phyloP scores from a whole-genome alignment of 2,329 filamentous ascomycete genomes.

The Chaetomium olivaceum region DNA sequence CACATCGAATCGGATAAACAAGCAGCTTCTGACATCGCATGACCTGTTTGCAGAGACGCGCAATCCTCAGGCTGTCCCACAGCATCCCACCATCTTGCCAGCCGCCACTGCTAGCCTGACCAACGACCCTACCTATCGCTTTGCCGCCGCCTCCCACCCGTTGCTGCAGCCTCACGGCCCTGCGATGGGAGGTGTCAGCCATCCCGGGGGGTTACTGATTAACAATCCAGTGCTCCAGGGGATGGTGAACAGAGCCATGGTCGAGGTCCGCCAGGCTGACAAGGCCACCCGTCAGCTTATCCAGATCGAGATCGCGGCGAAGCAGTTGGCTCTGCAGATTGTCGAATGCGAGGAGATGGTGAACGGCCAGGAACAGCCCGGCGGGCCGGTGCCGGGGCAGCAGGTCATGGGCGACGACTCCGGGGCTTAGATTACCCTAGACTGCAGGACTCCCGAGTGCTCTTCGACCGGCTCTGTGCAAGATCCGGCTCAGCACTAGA shows the following conservation, averaged over 20 bases:
- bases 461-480: not conserved
- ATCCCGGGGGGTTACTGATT: conserved; percentile 29
- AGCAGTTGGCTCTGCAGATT: conserved; percentile 56
- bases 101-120: conserved; percentile 22
- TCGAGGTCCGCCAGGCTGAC: conserved; percentile 47
- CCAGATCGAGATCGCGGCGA: conserved; percentile 55
- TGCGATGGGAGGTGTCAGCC: conserved; percentile 24
- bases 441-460: not conserved
- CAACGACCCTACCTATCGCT: conserved; percentile 28
- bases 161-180: conserved; percentile 22
- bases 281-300: conserved; percentile 49
- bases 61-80: conserved; percentile 40
- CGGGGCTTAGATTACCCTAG: conserved; percentile 23
- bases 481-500: not conserved
- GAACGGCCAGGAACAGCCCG: conserved; percentile 32
- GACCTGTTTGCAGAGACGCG: conserved; percentile 45
- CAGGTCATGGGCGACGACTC: conserved; percentile 32
- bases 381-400: conserved; percentile 24
- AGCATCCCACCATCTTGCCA: conserved; percentile 31
- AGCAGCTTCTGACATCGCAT: conserved; percentile 9
- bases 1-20: not conserved
- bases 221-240: conserved; percentile 45
- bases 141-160: conserved; percentile 24
- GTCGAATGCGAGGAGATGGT: conserved; percentile 52
- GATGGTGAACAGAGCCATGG: conserved; percentile 49